Percentiles rank a stretch among this genome's conserved stretches.
Conservation (phyloP, 2,329 filamentous ascomycete species). For the Xylaria sp. region DNA sequence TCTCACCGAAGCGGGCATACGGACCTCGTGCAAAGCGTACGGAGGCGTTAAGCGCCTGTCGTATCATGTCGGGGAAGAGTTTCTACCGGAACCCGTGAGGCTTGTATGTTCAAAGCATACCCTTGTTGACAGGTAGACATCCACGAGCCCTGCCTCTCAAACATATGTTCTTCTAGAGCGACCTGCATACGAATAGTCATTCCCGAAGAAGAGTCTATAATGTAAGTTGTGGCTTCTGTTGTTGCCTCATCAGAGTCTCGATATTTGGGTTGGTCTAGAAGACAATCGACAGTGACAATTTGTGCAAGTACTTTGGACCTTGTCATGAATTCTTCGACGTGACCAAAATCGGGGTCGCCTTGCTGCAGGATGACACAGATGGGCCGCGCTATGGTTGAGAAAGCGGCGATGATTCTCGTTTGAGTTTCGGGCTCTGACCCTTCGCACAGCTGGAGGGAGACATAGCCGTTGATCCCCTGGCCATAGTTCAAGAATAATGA, state of each 20-base stretch:
- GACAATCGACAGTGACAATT: background rate
- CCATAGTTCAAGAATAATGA: background rate
- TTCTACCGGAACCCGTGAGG: background rate
- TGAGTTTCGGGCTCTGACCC: background rate
- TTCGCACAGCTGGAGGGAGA: background rate
- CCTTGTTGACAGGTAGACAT: too few relatives aligned
- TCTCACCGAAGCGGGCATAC: too few relatives aligned
- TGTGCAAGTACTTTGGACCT: background rate
- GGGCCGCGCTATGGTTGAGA: background rate
- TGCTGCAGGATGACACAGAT: background rate
- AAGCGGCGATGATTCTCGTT: background rate
- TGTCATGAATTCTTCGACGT: background rate
- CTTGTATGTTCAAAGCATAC: background rate
- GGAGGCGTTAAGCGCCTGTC: too few relatives aligned
- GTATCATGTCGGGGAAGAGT: background rate
- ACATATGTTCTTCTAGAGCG: background rate
- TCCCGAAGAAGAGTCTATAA: background rate
- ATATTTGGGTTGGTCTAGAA: background rate
- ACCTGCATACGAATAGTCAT: background rate
- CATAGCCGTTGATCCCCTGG: background rate
- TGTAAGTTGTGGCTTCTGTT: background rate
- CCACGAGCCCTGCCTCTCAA: background rate
- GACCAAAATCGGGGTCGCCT: background rate
- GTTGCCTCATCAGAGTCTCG: background rate
- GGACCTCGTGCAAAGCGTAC: too few relatives aligned